Percentiles rank a stretch among this genome's conserved stretches.
Evolutionary conservation across 805 yeast genomes (phyloP).

Genomic region (Yamadazyma phyllophila): DNA sequence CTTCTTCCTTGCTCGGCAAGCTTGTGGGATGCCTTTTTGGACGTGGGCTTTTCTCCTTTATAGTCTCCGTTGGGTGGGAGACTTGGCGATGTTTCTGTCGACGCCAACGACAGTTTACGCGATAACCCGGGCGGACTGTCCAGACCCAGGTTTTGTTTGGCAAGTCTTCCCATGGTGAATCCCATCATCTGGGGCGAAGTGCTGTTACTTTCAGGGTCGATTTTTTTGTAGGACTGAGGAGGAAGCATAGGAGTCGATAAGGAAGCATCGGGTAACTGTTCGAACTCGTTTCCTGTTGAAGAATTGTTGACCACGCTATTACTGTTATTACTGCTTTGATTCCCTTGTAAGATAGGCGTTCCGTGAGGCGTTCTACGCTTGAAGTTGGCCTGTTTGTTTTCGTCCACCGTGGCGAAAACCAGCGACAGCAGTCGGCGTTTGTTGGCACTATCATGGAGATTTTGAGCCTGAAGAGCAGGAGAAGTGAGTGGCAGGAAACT

Average conservation of each 20-base stretch:
- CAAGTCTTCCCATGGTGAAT: constrained; percentile 45
- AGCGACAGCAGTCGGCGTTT: constrained; percentile 35
- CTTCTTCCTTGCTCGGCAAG: constrained; percentile 96
- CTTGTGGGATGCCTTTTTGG: constrained; percentile 75
- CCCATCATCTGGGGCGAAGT: constrained; percentile 40
- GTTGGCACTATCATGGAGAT: constrained; percentile 11
- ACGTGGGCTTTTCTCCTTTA: constrained; percentile 27
- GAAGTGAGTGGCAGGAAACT: constrained; percentile 59
- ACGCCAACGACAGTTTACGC: constrained; percentile 13
- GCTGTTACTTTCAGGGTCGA: constrained; percentile 9
- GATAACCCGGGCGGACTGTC: constrained; percentile 13
- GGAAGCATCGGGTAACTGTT: constrained; percentile 28
- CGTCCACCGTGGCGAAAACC: constrained; percentile 29
- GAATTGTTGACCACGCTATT: not conserved
- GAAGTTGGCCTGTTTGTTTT: constrained; percentile 19
- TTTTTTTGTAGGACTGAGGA: constrained; percentile 32
- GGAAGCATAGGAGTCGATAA: constrained; percentile 35
- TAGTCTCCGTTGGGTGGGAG: constrained; percentile 15
- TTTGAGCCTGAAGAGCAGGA: constrained; percentile 58
- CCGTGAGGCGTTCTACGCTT: constrained; percentile 45
- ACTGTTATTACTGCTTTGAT: not conserved
- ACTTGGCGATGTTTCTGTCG: constrained; percentile 23
- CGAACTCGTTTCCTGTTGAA: constrained; percentile 14
- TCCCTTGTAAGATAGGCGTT: constrained; percentile 33
- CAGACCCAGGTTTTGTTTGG: constrained; percentile 26